Base-by-base conservation (phyloP, 176 grass and related monocot species). In the Avena insularis region DNA sequence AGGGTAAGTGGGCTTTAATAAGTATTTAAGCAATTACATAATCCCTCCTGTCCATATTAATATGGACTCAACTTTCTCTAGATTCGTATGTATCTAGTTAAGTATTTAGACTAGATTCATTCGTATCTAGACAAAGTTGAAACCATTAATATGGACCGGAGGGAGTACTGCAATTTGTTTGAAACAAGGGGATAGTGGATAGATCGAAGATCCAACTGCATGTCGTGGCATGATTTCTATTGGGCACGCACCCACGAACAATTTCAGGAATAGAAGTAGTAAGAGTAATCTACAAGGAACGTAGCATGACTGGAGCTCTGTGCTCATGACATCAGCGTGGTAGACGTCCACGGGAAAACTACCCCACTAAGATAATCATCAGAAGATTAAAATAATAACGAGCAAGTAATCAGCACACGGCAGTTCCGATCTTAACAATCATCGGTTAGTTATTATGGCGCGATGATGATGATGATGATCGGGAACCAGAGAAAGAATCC, bases 381-480 rank as follows among this genome's bases (percentile, higher is more conserved):
- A 81, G 40, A 3, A 60, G 61, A 15, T 2, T 31, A 58, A 65
- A 48, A 10, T 48, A 64, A 36, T 78, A 73, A 33, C 1, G 46
- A 77, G 25, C 0, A 40, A 40, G 53, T 62, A 65, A 56, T 71
- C 21, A 23, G 23, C 2, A n/a, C 57, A 5, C 40, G 40, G 40
- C 27, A 55, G 48, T 35, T 62, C 63, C 17, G 19, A 90, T 78
- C 88, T 83, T 48, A 87, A 80, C 9, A 63, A 63, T 45, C 35
- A 43, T 29, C 29, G 40, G 40, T 7, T 76, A 74, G 33, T 40
- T 66, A 45, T 11, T 12, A 49, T 55, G 16, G 31, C 29, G 20
- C 20, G 36, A 69, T 29, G 46, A 27, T 29, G 29, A 27, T 29
- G 29, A 29, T 27, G 20, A 71, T 61, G 27, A 73, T 33, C 59